Evolutionary conservation across 2,329 filamentous ascomycete genomes (phyloP).

Genomic region (Boeremia lycopersici): DNA sequence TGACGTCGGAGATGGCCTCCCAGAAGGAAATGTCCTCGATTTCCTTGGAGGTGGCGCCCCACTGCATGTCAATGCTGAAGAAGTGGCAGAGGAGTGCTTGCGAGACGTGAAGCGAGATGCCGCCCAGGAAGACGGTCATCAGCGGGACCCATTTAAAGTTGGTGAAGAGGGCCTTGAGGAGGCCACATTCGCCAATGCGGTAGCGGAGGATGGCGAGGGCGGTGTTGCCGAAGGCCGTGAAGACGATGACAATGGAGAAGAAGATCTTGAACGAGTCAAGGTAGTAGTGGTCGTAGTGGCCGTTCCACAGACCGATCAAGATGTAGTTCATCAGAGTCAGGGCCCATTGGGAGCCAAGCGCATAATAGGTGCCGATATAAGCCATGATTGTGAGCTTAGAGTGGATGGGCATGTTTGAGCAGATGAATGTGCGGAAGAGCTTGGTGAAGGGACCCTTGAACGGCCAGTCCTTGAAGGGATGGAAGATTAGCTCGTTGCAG

Average conservation of each 20-base stretch:
- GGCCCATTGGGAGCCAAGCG: conserved; percentile 70
- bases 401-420: conserved; percentile 65
- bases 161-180: conserved; percentile 58
- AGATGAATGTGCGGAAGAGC: conserved; percentile 66
- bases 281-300: conserved; percentile 80
- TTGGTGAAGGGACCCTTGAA: conserved; percentile 68
- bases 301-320: conserved; percentile 73
- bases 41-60: conserved; percentile 86
- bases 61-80: conserved; percentile 84
- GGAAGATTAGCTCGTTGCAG: conserved; percentile 73
- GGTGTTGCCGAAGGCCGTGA: conserved; percentile 66
- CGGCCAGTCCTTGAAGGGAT: conserved; percentile 68
- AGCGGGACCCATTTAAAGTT: conserved; percentile 69
- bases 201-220: conserved; percentile 68
- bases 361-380: conserved; percentile 75
- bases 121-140: conserved; percentile 81
- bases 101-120: conserved; percentile 78
- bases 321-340: conserved; percentile 74
- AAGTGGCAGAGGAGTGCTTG: conserved; percentile 82
- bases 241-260: conserved; percentile 68
- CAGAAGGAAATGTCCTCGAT: conserved; percentile 83
- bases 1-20: conserved; percentile 78
- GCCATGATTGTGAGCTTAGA: conserved; percentile 75
- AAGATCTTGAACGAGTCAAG: conserved; percentile 74
- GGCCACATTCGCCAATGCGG: conserved; percentile 60